Conservation (phyloP, 768 basidiomycete species). For the Mycena sanguinolenta region DNA sequence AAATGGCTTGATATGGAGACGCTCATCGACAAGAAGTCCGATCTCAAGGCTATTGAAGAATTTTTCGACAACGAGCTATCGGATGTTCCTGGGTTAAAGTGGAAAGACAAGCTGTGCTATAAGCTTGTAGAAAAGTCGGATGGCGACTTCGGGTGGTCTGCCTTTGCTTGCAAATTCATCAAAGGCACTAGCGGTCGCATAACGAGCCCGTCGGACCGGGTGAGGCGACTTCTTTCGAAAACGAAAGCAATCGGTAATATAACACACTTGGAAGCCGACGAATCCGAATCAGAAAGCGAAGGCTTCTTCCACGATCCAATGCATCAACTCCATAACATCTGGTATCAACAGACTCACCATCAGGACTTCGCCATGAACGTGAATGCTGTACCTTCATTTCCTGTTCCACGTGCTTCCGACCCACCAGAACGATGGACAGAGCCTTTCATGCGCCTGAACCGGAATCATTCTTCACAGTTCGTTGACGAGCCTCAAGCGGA, state of each 20-base stretch:
- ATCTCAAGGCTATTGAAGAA: not conserved
- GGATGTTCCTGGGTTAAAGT: not conserved
- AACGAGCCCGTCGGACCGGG: not conserved
- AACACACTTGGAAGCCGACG: not conserved
- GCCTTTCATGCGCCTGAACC: no score
- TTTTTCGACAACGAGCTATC: not conserved
- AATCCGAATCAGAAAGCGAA: not conserved
- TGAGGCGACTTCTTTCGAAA: not conserved
- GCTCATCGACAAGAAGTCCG: not conserved
- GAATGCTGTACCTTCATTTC: not conserved
- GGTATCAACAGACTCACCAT: not conserved
- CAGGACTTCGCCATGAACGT: not conserved
- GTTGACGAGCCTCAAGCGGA: no score
- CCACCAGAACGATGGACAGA: no score
- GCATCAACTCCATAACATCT: not conserved
- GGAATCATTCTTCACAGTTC: no score
- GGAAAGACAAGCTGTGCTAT: not conserved
- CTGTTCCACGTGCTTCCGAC: not conserved
- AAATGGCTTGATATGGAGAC: not conserved
- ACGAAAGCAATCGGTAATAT: not conserved
- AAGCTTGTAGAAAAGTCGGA: not conserved
- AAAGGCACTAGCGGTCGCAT: not conserved
- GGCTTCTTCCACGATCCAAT: not conserved
- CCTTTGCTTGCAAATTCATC: not conserved
- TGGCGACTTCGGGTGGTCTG: not conserved